phyloP scores from a whole-genome alignment of 495 filamentous ascomycete species.

The Penicillium fimorum region DNA sequence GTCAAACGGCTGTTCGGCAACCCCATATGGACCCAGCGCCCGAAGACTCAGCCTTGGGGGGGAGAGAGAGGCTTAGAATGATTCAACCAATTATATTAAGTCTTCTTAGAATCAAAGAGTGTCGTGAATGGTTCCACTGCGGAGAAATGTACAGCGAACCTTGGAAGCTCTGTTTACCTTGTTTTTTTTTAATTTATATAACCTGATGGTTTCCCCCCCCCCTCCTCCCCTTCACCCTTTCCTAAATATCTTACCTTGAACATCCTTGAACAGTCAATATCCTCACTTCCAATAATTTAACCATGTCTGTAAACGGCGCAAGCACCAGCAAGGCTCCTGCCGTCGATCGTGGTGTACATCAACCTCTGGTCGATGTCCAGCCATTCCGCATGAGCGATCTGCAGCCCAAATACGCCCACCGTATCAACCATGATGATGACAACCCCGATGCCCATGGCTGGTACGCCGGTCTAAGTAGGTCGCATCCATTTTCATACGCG shows the following conservation, averaged over 20 bases:
- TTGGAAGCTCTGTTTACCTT: not conserved
- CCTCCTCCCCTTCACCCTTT: not conserved
- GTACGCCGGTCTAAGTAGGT: constrained; percentile 85
- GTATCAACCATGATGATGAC: constrained; percentile 61
- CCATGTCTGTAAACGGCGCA: constrained; percentile 32
- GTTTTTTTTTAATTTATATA: constrained; percentile 7
- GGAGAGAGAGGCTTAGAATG: constrained; percentile 3
- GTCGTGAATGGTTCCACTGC: not conserved
- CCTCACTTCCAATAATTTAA: not conserved
- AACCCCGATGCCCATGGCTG: constrained; percentile 77
- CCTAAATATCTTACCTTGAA: not conserved
- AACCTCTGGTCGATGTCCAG: constrained; percentile 67
- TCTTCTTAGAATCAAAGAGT: not conserved
- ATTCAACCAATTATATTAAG: not conserved
- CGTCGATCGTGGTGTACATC: constrained; percentile 15
- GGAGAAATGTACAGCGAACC: not conserved
- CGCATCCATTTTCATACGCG: not conserved
- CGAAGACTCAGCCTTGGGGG: constrained; percentile 8
- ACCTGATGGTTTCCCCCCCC: constrained; percentile 8
- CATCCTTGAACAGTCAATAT: not conserved
- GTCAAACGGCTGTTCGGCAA: not conserved
- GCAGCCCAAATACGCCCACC: constrained; percentile 82
- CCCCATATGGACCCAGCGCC: not conserved
- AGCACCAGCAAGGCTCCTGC: constrained; percentile 46
- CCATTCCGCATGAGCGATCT: constrained; percentile 80